Conservation (phyloP, 305 asterid genomes). For the Nicotiana rustica region DNA sequence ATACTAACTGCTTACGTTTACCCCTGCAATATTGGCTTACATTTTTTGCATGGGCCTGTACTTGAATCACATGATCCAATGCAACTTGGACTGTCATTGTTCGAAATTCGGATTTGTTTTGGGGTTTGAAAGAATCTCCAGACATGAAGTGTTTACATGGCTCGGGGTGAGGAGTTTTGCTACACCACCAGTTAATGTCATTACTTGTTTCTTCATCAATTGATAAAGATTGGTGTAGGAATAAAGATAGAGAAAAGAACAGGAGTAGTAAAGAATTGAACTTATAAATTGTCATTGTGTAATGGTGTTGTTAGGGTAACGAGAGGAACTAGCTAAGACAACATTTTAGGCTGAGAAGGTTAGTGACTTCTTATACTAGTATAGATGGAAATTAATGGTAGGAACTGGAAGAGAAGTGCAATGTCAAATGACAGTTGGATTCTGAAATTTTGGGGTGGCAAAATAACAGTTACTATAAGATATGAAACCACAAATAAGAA, state of each 20-base stretch:
- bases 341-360: slow-evolving; percentile 31
- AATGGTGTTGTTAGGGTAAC: not conserved
- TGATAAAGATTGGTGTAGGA: slow-evolving; percentile 20
- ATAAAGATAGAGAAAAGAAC: slow-evolving; percentile 39
- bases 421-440: slow-evolving; percentile 40
- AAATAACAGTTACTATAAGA: slow-evolving; percentile 29
- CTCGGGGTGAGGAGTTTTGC: slow-evolving; percentile 67
- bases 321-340: slow-evolving; percentile 14
- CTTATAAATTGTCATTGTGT: slow-evolving; percentile 24
- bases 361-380: slow-evolving; percentile 28
- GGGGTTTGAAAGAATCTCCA: slow-evolving; percentile 41
- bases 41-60: slow-evolving; percentile 42
- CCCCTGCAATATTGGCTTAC: slow-evolving; percentile 51
- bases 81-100: slow-evolving; percentile 59
- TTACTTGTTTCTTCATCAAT: slow-evolving; percentile 34
- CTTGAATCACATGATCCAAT: slow-evolving; percentile 52
- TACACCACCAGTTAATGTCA: slow-evolving; percentile 67
- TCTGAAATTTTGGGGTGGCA: slow-evolving; percentile 43
- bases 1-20: slow-evolving; percentile 45
- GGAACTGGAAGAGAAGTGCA: slow-evolving; percentile 35
- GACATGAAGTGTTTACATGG: slow-evolving; percentile 62
- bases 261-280: slow-evolving; percentile 25
- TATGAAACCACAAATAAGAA: slow-evolving; percentile 25
- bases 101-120: slow-evolving; percentile 53
- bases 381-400: not conserved